These are phyloP conservation scores for Pichia scutulata DNA, from an alignment of 805 yeast species.

Conservation along the genomic window DNA sequence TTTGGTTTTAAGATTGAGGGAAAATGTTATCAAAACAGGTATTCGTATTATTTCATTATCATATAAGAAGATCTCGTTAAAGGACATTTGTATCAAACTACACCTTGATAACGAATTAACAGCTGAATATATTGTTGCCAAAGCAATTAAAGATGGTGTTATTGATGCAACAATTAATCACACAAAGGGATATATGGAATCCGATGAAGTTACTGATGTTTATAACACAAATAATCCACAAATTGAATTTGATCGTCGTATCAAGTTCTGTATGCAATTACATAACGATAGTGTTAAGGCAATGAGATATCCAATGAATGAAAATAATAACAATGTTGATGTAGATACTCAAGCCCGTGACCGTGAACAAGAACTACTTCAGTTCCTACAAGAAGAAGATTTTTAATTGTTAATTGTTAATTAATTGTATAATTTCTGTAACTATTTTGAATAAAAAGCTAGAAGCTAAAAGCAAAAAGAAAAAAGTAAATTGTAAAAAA, in stretches of 20 bases:
- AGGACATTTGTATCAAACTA: constrained; percentile 88
- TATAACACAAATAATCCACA: constrained; percentile 88
- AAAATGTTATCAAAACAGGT: constrained; percentile 97
- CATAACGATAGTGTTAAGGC: constrained; percentile 91
- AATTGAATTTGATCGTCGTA: constrained; percentile 83
- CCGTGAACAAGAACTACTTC: constrained; percentile 38
- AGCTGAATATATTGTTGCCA: constrained; percentile 94
- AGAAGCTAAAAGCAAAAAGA: not conserved
- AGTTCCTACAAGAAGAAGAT: constrained; percentile 44
- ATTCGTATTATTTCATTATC: constrained; percentile 87
- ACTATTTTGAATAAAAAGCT: not conserved
- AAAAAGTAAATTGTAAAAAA: not conserved
- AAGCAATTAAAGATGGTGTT: constrained; percentile 95
- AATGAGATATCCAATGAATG: constrained; percentile 80
- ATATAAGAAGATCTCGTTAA: constrained; percentile 82
- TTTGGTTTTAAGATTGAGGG: constrained; percentile 81
- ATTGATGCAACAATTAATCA: constrained; percentile 92
- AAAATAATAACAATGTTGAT: constrained; percentile 42
- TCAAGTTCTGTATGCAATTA: constrained; percentile 79
- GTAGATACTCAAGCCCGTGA: constrained; percentile 48
- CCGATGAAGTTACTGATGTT: constrained; percentile 76
- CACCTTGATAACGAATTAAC: constrained; percentile 90
- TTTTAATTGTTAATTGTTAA: constrained; percentile 12
- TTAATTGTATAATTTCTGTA: too few species aligned
- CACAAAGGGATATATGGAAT: constrained; percentile 84